Base-by-base conservation (phyloP, 2,329 filamentous ascomycete species). In the Didymella pomorum region DNA sequence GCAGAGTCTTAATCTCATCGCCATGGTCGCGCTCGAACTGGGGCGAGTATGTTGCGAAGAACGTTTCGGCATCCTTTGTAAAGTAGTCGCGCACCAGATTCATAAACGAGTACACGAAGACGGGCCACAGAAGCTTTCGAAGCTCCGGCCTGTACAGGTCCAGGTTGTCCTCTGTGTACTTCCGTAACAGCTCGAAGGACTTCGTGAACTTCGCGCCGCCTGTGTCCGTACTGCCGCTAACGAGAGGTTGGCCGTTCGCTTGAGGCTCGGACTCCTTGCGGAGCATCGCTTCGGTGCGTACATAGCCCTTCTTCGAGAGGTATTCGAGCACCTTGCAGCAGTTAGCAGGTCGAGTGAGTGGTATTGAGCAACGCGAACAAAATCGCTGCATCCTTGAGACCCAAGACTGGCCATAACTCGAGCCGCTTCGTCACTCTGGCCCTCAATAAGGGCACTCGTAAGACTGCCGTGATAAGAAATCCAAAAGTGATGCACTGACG, bases 111-210 rank as follows among this genome's bases (percentile, higher is more conserved):
- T 99, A 96, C 49, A 98, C 91, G 71, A 97, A 98, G 0, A 96
- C 81, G 0, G 95, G 95, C 93, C 95, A 99, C 16, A 97, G 80
- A 4, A 98, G 82, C 66, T 96, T 93, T 58, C 87, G 85, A 3
- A 99, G 83, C 79, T 99, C 95, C 43, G 94, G 92, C 87, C 93
- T 58, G 84, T 98, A 98, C 26, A 98, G 85, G 64, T 98, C 94
- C 23, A 99, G 83, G 58, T 92, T 93, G 67, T 94, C 93, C 65
- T 97, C 93, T 45, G 97, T 89, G 90, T 93, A 99, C 64, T 87
- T 85, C 64, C 85, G 88, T 41, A 96, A 80, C 41, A 93, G 79
- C 56, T 86, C 85, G 69, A 87, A 98, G 0, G 91, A 89, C 63
- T 86, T 88, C 39, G 86, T 80, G 71, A 94, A 97, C 76, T 91